Evolutionary conservation across 106 monocot genomes (phyloP), one percentile per base, ranked within the genome.

Genomic region (Hemerocallis citrina): DNA sequence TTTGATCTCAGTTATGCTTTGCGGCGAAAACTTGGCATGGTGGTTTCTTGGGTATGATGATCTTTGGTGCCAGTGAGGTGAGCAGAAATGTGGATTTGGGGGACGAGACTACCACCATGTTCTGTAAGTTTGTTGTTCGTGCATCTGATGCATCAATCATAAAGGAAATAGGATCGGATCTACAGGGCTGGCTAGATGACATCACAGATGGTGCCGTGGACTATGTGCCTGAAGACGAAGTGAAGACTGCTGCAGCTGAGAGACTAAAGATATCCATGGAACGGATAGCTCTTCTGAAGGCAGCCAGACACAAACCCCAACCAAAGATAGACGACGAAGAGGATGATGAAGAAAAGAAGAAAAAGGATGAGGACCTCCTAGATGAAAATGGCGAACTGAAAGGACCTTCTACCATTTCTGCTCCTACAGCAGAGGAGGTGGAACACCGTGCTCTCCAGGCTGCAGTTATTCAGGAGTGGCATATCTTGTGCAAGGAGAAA

Each of bases 11-110:
- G 96, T 38, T 96, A 22, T 96, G 96, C 72, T 96, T 72, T 55
- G 86, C 96, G 7, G 90, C 96, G 27, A 96, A 96, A 70, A 96
- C 96, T 32, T 96, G 96, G 96, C 91, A 73, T 51, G 96, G 96
- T 38, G 86, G 96, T 8, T 96, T 96, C 68, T 50, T 96, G 37
- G 86, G 91, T 21, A 86, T 96, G 91, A 96, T 96, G 96, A 83
- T 96, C 13, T 96, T 96, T 44, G 96, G 96, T 30, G 90, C 91
- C 19, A 96, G 96, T 54, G 96, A 96, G 74, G 96, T 91, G 28
- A 96, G 91, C 72, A 68, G 96, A 73, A 96, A 96, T 31, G 90
- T 96, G 7, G 96, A 96, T 63, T 72, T 96, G 12, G 96, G 96
- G 3, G 96, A 96, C 43, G 96, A 96, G 61, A 96, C 96, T 0